Evolutionary conservation across 2,329 filamentous ascomycete species (phyloP), one percentile per base, ranked within the genome.

Genomic region (Beauveria asiatica): DNA sequence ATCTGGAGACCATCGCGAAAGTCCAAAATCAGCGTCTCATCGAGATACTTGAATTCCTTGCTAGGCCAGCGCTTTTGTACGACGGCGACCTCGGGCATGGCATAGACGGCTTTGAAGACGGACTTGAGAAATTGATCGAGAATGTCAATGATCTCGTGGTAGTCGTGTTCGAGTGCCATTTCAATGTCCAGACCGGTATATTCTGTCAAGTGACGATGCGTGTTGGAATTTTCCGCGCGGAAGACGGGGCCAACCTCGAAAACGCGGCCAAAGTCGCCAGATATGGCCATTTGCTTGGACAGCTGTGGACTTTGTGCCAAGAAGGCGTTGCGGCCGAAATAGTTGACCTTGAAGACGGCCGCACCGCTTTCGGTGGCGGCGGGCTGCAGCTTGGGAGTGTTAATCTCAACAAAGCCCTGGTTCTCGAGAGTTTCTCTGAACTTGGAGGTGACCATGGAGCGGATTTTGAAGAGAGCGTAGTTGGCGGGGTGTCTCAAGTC

Each of bases 181-280:
- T 97, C 92, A 19, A 97, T 74, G 80, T 97, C 92, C 33, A 97
- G 79, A 59, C 92, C 92, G 5, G 92, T 97, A 71, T 95, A 97
- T 72, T 97, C 92, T 0, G 92, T 96, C 79, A 97, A 79, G 72
- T 97, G 92, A 42, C 92, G 86, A 69, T 96, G 92, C 0, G 92
- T 97, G 73, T 97, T 97, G 70, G 90, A 95, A 76, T 97, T 95
- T 72, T 97, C 92, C 0, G 92, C 92, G 66, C 92, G 86, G 80
- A 97, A 97, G 7, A 97, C 92, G 5, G 66, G 71, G 61, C 76
- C 70, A 59, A 79, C 70, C 66, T 97, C 92, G 68, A 93, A 97
- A 7, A 97, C 92, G 55, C 87, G 85, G 61, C 88, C 87, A 70
- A 96, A 94, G 70, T 97, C 92, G 30, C 92, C 87, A 5, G 91